Evolutionary conservation across 1,284 basidiomycete species (phyloP), one percentile per base, ranked within the genome.

Genomic region (Moesziomyces globuligerus): DNA sequence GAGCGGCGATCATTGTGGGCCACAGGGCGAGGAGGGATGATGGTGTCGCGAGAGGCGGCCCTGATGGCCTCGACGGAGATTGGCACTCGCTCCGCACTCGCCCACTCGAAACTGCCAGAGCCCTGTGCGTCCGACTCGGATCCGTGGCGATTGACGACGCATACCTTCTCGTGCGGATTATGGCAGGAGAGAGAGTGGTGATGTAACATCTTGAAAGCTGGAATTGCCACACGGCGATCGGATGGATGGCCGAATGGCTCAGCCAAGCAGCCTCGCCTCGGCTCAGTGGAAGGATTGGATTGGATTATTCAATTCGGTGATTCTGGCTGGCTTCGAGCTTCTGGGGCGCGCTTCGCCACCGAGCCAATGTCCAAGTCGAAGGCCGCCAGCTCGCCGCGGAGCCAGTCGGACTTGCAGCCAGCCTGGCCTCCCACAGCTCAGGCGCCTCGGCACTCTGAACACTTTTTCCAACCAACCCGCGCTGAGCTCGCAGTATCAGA

Each of bases 1-100:
- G 50, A 49, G 47, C 43, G 23, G 47, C 47, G 21, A 55, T 39
- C 56, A 66, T 66, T 4, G 15, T 50, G 28, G 39, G 34, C 26
- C 21, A 9, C 10, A n/a, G 8, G 21, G 21, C 29, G 3, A 13
- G 26, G 9, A 18, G 26, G 18, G 2, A 28, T 34, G 44, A 26
- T 46, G 38, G 34, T 48, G 48, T 25, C 43, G 38, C 34, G n/a
- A n/a, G n/a, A n/a, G n/a, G n/a, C n/a, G n/a, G n/a, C n/a, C n/a
- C n/a, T n/a, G n/a, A n/a, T n/a, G n/a, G n/a, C n/a, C n/a, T n/a
- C n/a, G n/a, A n/a, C n/a, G n/a, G n/a, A n/a, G n/a, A n/a, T n/a
- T n/a, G n/a, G n/a, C n/a, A n/a, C n/a, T n/a, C n/a, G n/a, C n/a
- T n/a, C n/a, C n/a, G n/a, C n/a, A n/a, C n/a, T n/a, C n/a, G n/a